Base-by-base conservation (phyloP, 495 filamentous ascomycete species). In the Daldinia childiae region DNA sequence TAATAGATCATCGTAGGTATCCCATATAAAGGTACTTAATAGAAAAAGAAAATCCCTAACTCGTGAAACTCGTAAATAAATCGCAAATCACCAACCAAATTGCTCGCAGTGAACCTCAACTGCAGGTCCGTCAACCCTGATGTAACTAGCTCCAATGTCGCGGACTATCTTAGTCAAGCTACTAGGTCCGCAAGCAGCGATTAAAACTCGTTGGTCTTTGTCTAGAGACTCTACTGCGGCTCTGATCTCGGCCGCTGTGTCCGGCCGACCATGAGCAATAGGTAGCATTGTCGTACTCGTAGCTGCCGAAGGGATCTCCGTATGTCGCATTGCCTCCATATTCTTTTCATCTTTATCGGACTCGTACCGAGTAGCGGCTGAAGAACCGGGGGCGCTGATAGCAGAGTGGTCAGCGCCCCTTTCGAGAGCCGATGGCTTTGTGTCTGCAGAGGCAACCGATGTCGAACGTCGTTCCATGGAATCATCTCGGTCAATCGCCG, bases 91-190 rank as follows among this genome's bases (percentile, higher is more conserved):
- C 83, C 83, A 88, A 4, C 83, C 85, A 74, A 89, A 89, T 76
- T 86, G 81, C 73, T 87, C 85, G 64, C 81, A 85, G 74, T 86
- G 82, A 58, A 87, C 74, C 72, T 87, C 85, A 9, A 88, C 79
- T 19, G 79, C 83, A 4, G 86, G 83, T 5, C 86, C 86, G 12
- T 80, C 79, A 3, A 82, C 72, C 0, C 74, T 75, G 8, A 88
- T 87, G 66, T 80, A 80, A 38, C 75, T 75, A 17, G 85, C 85
- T n/a, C 82, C 82, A 1, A 82, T 83, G 14, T 86, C 80, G n/a
- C 85, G 79, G 52, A 84, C 82, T 2, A 81, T 77, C 15, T 75
- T 76, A 76, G 85, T 85, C 41, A 88, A 67, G 11, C 79, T 78
- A 38, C 78, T 80, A 8, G 86, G 85, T 1, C 85, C 85, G 70